Conservation (phyloP, 257 asterid genomes). For the Ilex asprella region DNA sequence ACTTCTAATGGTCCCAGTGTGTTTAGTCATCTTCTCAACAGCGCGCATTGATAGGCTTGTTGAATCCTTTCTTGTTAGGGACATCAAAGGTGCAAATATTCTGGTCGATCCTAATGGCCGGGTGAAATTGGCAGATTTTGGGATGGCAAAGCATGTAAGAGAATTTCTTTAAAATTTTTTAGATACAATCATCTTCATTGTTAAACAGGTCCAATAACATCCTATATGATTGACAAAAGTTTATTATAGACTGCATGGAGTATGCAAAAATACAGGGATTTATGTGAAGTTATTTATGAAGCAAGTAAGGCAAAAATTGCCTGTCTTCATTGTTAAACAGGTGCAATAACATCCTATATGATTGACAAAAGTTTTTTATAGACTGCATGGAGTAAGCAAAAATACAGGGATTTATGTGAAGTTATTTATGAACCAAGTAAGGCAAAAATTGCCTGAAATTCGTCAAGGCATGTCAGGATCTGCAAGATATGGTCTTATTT, state of each 20-base stretch:
- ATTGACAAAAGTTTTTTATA: not conserved
- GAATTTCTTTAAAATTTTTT: not conserved
- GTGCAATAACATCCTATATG: not conserved
- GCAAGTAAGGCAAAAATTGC: not conserved
- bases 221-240: not conserved
- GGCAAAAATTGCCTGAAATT: not conserved
- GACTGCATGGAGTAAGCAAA: not conserved
- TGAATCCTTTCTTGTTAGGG: constrained; percentile 35
- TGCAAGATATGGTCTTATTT: no score
- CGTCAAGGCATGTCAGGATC: no score
- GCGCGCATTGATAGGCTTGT: not conserved
- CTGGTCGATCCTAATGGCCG: not conserved
- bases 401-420: not conserved
- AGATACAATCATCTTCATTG: not conserved
- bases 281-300: not conserved
- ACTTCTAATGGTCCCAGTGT: not conserved
- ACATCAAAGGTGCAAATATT: constrained; percentile 40
- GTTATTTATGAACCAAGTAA: not conserved
- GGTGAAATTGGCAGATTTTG: constrained; percentile 1
- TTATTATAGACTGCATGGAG: not conserved
- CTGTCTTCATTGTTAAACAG: not conserved
- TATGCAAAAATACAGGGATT: not conserved
- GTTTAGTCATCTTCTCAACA: not conserved
- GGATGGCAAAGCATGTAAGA: constrained; percentile 93
- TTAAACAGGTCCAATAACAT: not conserved